These are phyloP conservation scores for Miscanthus sacchariflorus DNA, from an alignment of 202 grass and related monocot genomes.

Conservation along the genomic window DNA sequence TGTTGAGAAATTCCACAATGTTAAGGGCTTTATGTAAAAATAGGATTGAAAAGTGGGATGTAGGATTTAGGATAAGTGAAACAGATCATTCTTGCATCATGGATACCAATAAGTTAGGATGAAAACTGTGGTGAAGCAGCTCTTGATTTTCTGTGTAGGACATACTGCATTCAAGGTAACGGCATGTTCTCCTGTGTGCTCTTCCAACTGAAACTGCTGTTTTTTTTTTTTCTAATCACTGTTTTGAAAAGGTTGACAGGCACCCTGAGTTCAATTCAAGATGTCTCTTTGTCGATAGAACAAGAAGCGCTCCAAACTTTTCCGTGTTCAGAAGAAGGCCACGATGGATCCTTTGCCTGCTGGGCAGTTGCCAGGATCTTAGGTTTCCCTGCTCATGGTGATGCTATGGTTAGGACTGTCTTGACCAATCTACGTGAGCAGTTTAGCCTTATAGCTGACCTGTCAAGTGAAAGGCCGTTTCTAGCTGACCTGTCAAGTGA, in stretches of 20 bases:
- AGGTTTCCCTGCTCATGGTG: neutral
- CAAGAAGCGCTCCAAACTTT: neutral
- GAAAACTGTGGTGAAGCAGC: constrained; percentile 14
- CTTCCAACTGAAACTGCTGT: constrained; percentile 5
- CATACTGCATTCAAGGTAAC: neutral
- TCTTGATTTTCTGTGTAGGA: constrained; percentile 12
- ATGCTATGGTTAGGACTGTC: neutral
- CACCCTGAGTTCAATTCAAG: constrained; percentile 59
- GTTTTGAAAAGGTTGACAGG: constrained; percentile 57
- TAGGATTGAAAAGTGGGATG: neutral
- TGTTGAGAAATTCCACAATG: neutral
- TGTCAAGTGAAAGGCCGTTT: neutral
- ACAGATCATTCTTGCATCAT: constrained; percentile 3
- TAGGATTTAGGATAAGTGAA: neutral
- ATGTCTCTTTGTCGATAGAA: constrained; percentile 69
- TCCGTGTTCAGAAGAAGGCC: neutral
- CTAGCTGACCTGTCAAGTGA: neutral
- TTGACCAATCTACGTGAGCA: neutral
- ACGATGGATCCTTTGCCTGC: neutral
- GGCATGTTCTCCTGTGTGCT: neutral
- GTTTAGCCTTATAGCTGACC: neutral
- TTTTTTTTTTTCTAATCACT: constrained; percentile 5
- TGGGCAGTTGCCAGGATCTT: neutral
- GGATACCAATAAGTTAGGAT: neutral
- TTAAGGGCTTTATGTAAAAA: neutral